phyloP scores from a whole-genome alignment of 129 eudicot genomes.

The Tanacetum coccineum region DNA sequence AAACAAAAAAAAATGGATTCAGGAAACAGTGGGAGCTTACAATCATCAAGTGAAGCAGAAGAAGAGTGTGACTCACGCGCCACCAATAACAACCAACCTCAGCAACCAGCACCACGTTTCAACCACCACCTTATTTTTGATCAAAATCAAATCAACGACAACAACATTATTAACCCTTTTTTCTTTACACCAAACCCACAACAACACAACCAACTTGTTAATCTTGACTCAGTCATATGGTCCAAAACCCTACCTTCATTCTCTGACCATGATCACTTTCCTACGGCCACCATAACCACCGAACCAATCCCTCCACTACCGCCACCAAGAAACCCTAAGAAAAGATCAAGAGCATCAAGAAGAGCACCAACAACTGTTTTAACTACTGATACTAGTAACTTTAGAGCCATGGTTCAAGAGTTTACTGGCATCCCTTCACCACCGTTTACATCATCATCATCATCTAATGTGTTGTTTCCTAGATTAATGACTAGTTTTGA shows the following conservation, averaged over 20 bases:
- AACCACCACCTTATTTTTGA: conserved; percentile 21
- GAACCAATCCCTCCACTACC: conserved; percentile 16
- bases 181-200: conserved; percentile 30
- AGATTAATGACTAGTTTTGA: conserved; percentile 42
- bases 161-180: conserved; percentile 20
- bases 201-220: conserved; percentile 32
- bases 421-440: conserved; percentile 86
- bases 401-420: conserved; percentile 96
- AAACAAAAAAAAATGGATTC: too few relatives aligned
- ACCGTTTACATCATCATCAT: conserved; percentile 45
- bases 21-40: conserved; percentile 66
- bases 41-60: conserved; percentile 70
- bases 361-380: conserved; percentile 86
- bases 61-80: conserved; percentile 66
- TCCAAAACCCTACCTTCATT: conserved; percentile 37
- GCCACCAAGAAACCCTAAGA: conserved; percentile 60
- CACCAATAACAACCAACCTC: conserved; percentile 17
- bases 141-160: conserved; percentile 39
- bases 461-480: conserved; percentile 30
- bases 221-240: conserved; percentile 40
- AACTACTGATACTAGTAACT: conserved; percentile 73
- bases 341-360: conserved; percentile 79
- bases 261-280: conserved; percentile 20
- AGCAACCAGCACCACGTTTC: conserved; percentile 27
- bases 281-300: neutral